These are phyloP conservation scores for Fusarium buharicum DNA, from an alignment of 2,329 filamentous ascomycete species.

Conservation along the genomic window DNA sequence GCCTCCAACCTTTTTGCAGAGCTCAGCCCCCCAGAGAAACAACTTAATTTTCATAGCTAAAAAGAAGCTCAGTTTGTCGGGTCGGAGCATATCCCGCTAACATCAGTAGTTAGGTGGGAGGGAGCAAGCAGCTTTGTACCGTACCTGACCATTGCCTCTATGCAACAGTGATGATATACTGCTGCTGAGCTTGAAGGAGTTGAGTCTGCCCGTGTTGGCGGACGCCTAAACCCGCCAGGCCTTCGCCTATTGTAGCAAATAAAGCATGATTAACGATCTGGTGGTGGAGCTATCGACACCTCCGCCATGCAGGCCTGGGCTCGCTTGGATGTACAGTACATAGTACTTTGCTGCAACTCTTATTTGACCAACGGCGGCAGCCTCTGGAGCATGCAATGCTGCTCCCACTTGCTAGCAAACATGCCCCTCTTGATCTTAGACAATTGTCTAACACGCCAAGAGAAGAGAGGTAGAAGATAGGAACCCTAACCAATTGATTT, in stretches of 20 bases:
- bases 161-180: background rate
- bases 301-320: slow-evolving; percentile 10
- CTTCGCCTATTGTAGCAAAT: slow-evolving; percentile 8
- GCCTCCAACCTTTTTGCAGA: slow-evolving; percentile 11
- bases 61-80: slow-evolving; percentile 6
- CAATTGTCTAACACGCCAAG: too few species aligned
- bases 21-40: slow-evolving; percentile 23
- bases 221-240: background rate
- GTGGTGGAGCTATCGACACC: slow-evolving; percentile 20
- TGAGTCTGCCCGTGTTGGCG: background rate
- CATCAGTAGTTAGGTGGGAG: background rate
- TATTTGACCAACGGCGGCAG: slow-evolving; percentile 15
- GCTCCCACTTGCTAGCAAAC: background rate
- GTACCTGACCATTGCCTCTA: background rate
- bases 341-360: slow-evolving; percentile 11
- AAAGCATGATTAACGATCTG: slow-evolving; percentile 9
- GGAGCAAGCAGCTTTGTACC: background rate
- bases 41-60: slow-evolving; percentile 15
- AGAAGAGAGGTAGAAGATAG: background rate
- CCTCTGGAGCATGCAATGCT: background rate
- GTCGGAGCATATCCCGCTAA: background rate
- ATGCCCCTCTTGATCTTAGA: background rate
- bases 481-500: background rate
- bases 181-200: background rate
- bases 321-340: slow-evolving; percentile 11